Evolutionary conservation across 148 eudicot genomes (phyloP).

Genomic region (Drosera capensis): DNA sequence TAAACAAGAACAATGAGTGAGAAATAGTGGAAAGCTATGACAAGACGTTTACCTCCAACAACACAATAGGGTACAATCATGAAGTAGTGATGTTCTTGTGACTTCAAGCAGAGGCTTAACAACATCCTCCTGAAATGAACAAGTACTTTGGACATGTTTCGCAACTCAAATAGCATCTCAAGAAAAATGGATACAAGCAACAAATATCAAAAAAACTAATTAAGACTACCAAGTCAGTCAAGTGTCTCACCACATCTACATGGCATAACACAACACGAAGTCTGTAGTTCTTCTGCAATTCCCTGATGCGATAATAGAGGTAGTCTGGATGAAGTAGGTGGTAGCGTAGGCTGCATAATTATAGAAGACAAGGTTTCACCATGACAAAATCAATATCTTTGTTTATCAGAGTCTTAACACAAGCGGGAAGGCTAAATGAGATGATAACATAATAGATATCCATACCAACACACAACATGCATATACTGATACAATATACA

Average conservation of each 20-base stretch:
- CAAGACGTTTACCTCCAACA: constrained; percentile 58
- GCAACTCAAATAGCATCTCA: too few relatives aligned
- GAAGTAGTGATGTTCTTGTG: constrained; percentile 81
- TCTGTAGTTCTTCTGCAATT: constrained; percentile 76
- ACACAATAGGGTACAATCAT: constrained; percentile 93
- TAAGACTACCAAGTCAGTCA: too few relatives aligned
- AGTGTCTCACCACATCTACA: constrained; percentile 76
- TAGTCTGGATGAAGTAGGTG: constrained; percentile 94
- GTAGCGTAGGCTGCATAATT: constrained; percentile 60
- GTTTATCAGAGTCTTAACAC: neutral
- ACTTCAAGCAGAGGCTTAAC: constrained; percentile 88
- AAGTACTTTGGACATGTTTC: neutral
- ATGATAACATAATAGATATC: neutral
- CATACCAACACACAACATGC: too few relatives aligned
- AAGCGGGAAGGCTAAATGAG: neutral
- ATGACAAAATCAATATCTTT: neutral
- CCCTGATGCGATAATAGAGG: constrained; percentile 78
- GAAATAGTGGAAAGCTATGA: neutral
- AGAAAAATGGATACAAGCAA: too few relatives aligned
- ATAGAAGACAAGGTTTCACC: neutral
- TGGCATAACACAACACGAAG: constrained; percentile 83
- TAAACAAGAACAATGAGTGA: neutral
- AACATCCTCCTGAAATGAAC: constrained; percentile 75
- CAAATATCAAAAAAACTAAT: too few relatives aligned
- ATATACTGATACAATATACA: too few relatives aligned